These are phyloP conservation scores for Stagonosporopsis rhizophila DNA, from an alignment of 2,329 filamentous ascomycete genomes.

Conservation along the genomic window DNA sequence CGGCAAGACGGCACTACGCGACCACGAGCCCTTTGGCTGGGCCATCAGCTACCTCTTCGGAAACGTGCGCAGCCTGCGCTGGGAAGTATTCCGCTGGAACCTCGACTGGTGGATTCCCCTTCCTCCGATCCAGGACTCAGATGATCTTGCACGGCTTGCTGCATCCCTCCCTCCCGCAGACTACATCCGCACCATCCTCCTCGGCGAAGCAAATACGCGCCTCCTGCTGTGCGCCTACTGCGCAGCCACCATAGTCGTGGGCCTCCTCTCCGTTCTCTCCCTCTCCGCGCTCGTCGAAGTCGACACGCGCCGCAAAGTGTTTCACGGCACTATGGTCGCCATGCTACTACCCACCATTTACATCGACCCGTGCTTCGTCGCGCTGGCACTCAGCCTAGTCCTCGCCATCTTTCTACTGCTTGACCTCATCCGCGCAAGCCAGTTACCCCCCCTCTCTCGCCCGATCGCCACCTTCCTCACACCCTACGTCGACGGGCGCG, in stretches of 20 bases:
- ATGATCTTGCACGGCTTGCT: conserved; percentile 20
- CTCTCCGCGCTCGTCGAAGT: conserved; percentile 84
- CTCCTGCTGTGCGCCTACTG: conserved; percentile 80
- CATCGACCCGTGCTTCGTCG: conserved; percentile 83
- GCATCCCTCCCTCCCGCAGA: conserved; percentile 57
- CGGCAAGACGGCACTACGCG: conserved; percentile 68
- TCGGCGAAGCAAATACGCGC: conserved; percentile 83
- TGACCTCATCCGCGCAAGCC: conserved; percentile 87
- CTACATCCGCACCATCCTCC: conserved; percentile 65
- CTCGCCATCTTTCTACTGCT: conserved; percentile 86
- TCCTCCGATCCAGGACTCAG: conserved; percentile 56
- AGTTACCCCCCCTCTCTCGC: conserved; percentile 86
- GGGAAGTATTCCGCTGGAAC: conserved; percentile 71
- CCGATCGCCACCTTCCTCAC: conserved; percentile 86
- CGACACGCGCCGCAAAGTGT: conserved; percentile 94
- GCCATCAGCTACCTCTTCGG: conserved; percentile 88
- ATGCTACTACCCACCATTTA: conserved; percentile 91
- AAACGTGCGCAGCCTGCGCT: conserved; percentile 74
- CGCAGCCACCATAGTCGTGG: conserved; percentile 69
- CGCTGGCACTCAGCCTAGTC: conserved; percentile 79
- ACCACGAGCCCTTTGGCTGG: conserved; percentile 88
- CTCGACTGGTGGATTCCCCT: conserved; percentile 79
- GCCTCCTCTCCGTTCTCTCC: conserved; percentile 76
- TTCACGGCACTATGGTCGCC: conserved; percentile 97
- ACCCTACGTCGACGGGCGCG: conserved; percentile 92